Conservation (phyloP, 129 eudicot genomes). For the Oenanthe sinensis region DNA sequence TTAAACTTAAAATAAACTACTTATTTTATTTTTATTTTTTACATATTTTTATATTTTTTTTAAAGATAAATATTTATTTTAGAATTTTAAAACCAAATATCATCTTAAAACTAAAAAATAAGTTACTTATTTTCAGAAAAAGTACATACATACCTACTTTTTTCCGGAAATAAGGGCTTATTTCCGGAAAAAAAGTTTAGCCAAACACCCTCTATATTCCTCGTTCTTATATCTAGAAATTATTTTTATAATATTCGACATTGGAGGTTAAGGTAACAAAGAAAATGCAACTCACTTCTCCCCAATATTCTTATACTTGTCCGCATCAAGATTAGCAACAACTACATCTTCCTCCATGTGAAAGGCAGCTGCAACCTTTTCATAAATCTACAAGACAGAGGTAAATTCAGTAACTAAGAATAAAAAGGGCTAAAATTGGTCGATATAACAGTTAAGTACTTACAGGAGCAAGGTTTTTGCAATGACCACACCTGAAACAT, state of each 20-base stretch:
- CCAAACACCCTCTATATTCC: too few species aligned
- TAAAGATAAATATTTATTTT: too few species aligned
- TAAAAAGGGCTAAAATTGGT: neutral
- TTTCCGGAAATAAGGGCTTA: too few species aligned
- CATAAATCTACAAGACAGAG: constrained; percentile 49
- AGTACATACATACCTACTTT: too few species aligned
- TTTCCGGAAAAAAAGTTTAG: too few species aligned
- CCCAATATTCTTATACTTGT: constrained; percentile 65
- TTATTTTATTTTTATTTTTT: too few species aligned
- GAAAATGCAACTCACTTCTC: constrained; percentile 52
- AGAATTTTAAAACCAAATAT: too few species aligned
- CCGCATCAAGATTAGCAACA: constrained; percentile 95
- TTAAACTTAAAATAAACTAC: too few species aligned
- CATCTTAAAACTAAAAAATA: too few species aligned
- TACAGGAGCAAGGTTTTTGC: constrained; percentile 99
- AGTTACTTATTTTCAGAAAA: too few species aligned
- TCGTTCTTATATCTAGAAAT: neutral
- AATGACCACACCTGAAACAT: constrained; percentile 92
- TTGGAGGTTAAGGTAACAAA: neutral
- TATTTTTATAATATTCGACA: neutral
- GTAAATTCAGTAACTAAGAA: neutral
- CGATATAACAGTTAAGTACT: constrained; percentile 22
- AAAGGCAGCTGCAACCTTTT: constrained; percentile 88
- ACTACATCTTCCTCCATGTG: constrained; percentile 73
- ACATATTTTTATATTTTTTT: too few species aligned